A percentile compares a stretch with the other conserved stretches of the same genome.
Evolutionary conservation across 176 grass and related monocot genomes (phyloP).

Genomic region (Elaeis guineensis): DNA sequence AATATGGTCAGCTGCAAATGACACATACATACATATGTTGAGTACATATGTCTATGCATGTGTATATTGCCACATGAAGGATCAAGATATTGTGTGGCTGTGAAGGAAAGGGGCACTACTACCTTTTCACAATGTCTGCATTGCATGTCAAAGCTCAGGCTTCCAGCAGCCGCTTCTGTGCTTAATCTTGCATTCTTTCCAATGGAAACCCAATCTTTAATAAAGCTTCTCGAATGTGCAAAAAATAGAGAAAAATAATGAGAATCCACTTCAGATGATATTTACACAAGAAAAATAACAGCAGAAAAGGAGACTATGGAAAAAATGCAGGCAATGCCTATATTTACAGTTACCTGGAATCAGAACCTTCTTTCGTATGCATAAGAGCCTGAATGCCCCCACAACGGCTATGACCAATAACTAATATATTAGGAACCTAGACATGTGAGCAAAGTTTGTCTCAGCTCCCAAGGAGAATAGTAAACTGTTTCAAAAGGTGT

Average conservation of each 20-base stretch:
- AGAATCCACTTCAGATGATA: neutral
- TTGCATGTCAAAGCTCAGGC: conserved; percentile 69
- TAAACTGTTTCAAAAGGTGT: neutral
- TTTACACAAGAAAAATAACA: conserved; percentile 4
- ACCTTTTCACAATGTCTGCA: conserved; percentile 97
- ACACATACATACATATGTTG: no score
- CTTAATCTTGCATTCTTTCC: conserved; percentile 79
- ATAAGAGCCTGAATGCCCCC: conserved; percentile 92
- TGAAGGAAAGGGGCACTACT: conserved; percentile 8
- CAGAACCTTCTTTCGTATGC: conserved; percentile 59
- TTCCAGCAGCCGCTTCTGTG: conserved; percentile 87
- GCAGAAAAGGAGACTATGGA: conserved; percentile 20
- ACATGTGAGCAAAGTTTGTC: conserved; percentile 20
- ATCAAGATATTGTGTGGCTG: neutral
- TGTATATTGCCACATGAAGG: no score
- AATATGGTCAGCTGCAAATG: no score
- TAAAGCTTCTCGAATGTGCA: conserved; percentile 42
- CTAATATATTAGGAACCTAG: conserved; percentile 69
- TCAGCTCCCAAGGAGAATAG: neutral
- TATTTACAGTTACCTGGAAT: conserved; percentile 37
- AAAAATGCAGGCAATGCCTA: conserved; percentile 1
- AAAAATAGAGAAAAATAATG: no score
- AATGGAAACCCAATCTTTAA: conserved; percentile 73
- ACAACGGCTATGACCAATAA: conserved; percentile 88
- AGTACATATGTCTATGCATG: no score